phyloP scores from a whole-genome alignment of 108 stramenopile genomes.

The Aureococcus anophagefferens region DNA sequence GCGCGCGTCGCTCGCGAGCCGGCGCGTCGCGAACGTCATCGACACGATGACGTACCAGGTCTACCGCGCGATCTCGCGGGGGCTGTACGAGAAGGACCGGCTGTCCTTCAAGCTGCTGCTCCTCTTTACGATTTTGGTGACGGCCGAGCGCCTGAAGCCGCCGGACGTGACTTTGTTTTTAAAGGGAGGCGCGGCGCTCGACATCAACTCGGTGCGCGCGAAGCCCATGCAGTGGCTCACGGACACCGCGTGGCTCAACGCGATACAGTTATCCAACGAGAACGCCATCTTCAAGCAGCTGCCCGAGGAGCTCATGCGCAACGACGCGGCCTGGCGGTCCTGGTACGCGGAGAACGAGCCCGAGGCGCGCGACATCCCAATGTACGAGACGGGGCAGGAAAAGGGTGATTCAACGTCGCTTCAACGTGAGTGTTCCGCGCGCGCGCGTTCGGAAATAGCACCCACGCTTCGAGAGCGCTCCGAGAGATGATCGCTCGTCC shows the following conservation, averaged over 20 bases:
- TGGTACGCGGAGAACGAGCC: conserved; percentile 51
- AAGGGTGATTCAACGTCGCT: too few species aligned
- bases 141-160: conserved; percentile 22
- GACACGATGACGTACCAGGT: conserved; percentile 30
- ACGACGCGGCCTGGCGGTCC: conserved; percentile 33
- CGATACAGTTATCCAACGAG: conserved; percentile 19
- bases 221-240: conserved; percentile 37
- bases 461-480: too few species aligned
- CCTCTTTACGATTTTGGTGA: conserved; percentile 35
- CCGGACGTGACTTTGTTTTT: conserved; percentile 35
- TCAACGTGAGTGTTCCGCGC: too few species aligned
- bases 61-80: conserved; percentile 36
- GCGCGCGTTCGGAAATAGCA: too few species aligned
- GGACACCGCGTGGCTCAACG: conserved; percentile 42
- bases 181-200: conserved; percentile 43
- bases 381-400: too few species aligned
- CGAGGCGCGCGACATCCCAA: conserved; percentile 34
- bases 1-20: conserved; percentile 11
- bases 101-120: conserved; percentile 42
- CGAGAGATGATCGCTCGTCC: too few species aligned
- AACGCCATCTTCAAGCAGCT: conserved; percentile 31
- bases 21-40: conserved; percentile 33
- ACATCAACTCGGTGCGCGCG: conserved; percentile 16
- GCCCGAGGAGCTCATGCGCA: conserved; percentile 22
- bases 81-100: conserved; percentile 48